Base-by-base conservation (phyloP, 805 yeast genomes). In the Candida suzukii region DNA sequence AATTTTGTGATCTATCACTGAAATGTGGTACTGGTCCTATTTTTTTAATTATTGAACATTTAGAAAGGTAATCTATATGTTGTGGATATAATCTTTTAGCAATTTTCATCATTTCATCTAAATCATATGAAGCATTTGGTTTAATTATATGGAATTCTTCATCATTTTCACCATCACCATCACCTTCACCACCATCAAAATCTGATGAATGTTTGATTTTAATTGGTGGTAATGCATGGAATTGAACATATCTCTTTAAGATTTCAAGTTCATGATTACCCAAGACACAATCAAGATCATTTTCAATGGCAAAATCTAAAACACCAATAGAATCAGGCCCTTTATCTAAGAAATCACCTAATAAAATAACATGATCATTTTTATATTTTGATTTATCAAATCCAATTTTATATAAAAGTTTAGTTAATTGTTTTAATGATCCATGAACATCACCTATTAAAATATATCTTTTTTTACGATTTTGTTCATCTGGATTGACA, bases 391-490 rank as follows among this genome's bases (percentile, higher is more conserved):
- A 51, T 14, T 59, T 56, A 42, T 76, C 67, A 51, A 68, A 76
- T 12, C 69, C 59, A 18, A 76, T 51, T 51, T 76, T 71, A 9
- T 66, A 51, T 41, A 90, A 61, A 32, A 91, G 64, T 38, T 67
- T 61, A 42, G 57, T 56, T 41, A 88, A 63, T 51, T 76, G 77
- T 8, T 67, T 61, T 51, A 69, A 76, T 50, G 80, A 79, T 2
- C 96, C 97, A 62, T 90, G 98, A 19, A 90, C 76, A 58, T 90
- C 98, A 4, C 98, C 97, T 21, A 90, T 69, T 37, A 88, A 55
- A 4, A 91, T 68, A 14, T 84, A 54, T 45, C 95, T 67, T 32
- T 68, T 68, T 10, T 54, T 60, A n/a, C 40, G 35, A 18, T 26
- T 16, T 27, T 49, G 43, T 12, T 35, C 30, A 10, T 34, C 27